These are phyloP conservation scores for Colletotrichum cuscutae DNA, from an alignment of 2,329 filamentous ascomycete genomes.

Conservation along the genomic window DNA sequence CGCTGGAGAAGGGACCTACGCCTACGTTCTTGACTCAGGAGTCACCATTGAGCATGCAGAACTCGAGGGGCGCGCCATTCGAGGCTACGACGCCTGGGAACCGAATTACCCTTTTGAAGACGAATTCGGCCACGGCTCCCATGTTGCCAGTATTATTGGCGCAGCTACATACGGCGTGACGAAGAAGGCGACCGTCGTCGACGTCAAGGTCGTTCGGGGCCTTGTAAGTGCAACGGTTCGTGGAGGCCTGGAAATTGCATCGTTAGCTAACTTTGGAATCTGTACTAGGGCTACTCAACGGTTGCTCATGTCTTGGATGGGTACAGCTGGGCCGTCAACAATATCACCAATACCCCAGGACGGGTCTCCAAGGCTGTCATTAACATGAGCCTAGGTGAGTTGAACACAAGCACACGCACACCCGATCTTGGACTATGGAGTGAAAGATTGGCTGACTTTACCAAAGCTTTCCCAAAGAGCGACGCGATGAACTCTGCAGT, in stretches of 20 bases:
- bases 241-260: too few species aligned
- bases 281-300: conserved; percentile 45
- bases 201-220: conserved; percentile 47
- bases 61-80: conserved; percentile 54
- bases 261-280: too few species aligned
- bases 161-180: conserved; percentile 55
- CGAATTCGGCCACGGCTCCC: conserved; percentile 53
- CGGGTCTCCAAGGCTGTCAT: conserved; percentile 57
- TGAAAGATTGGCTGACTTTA: too few species aligned
- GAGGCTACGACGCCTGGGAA: conserved; percentile 45
- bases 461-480: conserved; percentile 34
- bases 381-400: conserved; percentile 61
- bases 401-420: too few species aligned
- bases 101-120: conserved; percentile 14
- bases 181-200: conserved; percentile 53
- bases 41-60: conserved; percentile 42
- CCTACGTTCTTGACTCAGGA: conserved; percentile 42
- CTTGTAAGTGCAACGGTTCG: too few species aligned
- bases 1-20: conserved; percentile 39
- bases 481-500: conserved; percentile 56
- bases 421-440: too few species aligned
- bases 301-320: conserved; percentile 40
- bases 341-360: conserved; percentile 50
- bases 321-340: conserved; percentile 53
- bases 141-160: conserved; percentile 56